Percentiles rank a stretch among this genome's conserved stretches.
Evolutionary conservation across 2,329 filamentous ascomycete species (phyloP).

Genomic region (Fulvia fulva): DNA sequence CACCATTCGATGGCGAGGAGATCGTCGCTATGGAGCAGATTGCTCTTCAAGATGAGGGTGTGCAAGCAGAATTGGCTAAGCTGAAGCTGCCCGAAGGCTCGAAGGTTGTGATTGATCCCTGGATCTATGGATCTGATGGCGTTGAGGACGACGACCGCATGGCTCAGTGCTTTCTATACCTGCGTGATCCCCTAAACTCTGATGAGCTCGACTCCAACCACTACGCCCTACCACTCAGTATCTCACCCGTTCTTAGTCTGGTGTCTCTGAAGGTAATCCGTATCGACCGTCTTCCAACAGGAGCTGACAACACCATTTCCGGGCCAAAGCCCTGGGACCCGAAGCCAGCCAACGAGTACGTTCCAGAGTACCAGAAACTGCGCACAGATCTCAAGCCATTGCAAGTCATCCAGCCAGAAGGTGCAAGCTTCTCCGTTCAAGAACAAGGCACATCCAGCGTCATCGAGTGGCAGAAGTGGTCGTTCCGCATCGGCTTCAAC

Average conservation of each 20-base stretch:
- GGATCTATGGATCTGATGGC: slow-evolving; percentile 40
- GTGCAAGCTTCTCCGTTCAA: slow-evolving; percentile 60
- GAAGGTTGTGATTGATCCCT: slow-evolving; percentile 42
- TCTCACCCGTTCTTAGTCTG: slow-evolving; percentile 63
- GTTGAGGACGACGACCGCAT: slow-evolving; percentile 44
- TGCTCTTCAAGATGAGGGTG: slow-evolving; percentile 53
- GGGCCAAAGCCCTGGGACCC: slow-evolving; percentile 54
- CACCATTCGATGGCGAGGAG: slow-evolving; percentile 57
- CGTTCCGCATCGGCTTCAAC: slow-evolving; percentile 59
- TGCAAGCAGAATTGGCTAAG: slow-evolving; percentile 58
- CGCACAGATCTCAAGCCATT: slow-evolving; percentile 59
- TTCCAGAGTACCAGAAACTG: slow-evolving; percentile 51
- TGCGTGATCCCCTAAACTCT: slow-evolving; percentile 58
- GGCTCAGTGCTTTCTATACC: slow-evolving; percentile 62
- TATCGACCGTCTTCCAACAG: slow-evolving; percentile 66
- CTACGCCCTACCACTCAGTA: slow-evolving; percentile 64
- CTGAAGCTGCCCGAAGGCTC: slow-evolving; percentile 55
- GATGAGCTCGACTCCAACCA: slow-evolving; percentile 62
- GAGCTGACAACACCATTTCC: slow-evolving; percentile 52
- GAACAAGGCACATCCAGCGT: slow-evolving; percentile 50
- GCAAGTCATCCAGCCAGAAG: slow-evolving; percentile 67
- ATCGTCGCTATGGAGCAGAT: slow-evolving; percentile 56
- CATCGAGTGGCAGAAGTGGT: slow-evolving; percentile 62
- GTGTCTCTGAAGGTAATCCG: slow-evolving; percentile 61
- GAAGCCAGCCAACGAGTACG: slow-evolving; percentile 61